Base-by-base conservation (phyloP, 108 stramenopile genomes). In the Pinguiococcus pyrenoidosus region DNA sequence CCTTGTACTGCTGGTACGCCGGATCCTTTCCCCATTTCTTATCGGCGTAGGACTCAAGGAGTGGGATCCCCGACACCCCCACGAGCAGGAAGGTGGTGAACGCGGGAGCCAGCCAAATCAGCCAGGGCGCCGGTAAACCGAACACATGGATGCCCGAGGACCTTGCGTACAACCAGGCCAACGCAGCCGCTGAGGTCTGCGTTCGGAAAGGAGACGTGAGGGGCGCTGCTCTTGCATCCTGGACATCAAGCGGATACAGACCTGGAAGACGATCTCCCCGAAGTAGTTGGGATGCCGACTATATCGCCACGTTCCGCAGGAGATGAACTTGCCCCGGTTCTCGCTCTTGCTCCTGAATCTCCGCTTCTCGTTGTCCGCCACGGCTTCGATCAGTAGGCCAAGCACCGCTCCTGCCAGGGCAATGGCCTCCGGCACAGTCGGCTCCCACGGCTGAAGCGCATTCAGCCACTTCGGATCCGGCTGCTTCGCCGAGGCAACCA, bases 261-360 rank as follows among this genome's bases (percentile, higher is more conserved):
- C n/a, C n/a, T n/a, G n/a, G 24, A 63, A 14, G 0, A 23, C 10
- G 3, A 50, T 23, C 42, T 63, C 62, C 21, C 62, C 62, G 45
- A 38, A 48, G 33, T 63, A 63, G 24, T 63, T 63, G 27, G 62
- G 62, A 41, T 63, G 62, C 6, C 54, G 44, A 3, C 46, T 39
- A 25, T 43, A 49, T 14, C 12, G 26, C 62, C 62, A 63, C 7
- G 56, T 53, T 8, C 62, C 61, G 5, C 12, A 5, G 32, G 5
- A 9, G 36, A 61, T 61, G 27, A 37, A 61, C 30, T 56, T 22
- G 32, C 49, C 54, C 46, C 46, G 43, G 46, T 62, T 62, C 22
- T n/a, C 60, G 4, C 44, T 45, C 21, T 41, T 29, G 2, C 27
- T 12, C 16, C 46, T 28, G 30, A 45, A 63, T 6, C 20, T 0